Percentiles rank a stretch among this genome's conserved stretches.
phyloP scores from a whole-genome alignment of 257 asterid species.

The Lycium barbarum region DNA sequence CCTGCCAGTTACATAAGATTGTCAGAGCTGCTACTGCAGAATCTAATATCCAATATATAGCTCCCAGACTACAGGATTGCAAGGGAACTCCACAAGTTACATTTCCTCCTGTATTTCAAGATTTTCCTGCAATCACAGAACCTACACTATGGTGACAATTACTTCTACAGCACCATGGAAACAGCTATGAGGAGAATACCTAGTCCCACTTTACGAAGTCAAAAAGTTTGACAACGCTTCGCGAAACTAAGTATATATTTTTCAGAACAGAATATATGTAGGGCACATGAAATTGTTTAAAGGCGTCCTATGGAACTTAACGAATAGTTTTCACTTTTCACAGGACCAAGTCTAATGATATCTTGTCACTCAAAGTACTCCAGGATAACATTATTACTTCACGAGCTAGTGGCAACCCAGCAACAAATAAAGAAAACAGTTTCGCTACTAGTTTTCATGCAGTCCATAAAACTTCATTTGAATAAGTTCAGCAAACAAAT shows the following conservation, averaged over 20 bases:
- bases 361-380: not conserved
- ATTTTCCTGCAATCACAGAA: not conserved
- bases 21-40: not conserved
- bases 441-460: not conserved
- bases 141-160: constrained; percentile 1
- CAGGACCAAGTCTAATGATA: not conserved
- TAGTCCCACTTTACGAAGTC: constrained; percentile 19
- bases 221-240: not conserved
- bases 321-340: not conserved
- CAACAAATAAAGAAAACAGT: not conserved
- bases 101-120: constrained; percentile 1
- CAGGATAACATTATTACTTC: not conserved
- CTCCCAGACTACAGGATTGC: not conserved
- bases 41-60: not conserved
- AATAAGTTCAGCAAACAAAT: not conserved
- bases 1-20: not conserved
- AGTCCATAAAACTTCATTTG: constrained; percentile 15
- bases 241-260: not conserved
- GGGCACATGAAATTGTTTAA: not conserved
- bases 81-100: not conserved
- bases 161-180: not conserved
- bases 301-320: not conserved
- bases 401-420: not conserved
- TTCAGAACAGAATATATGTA: too few species aligned
- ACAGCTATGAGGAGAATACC: not conserved